Percentiles rank a stretch among this genome's conserved stretches.
These are phyloP conservation scores for Aciculoconidium aculeatum DNA, from an alignment of 805 yeast species.

Conservation along the genomic window DNA sequence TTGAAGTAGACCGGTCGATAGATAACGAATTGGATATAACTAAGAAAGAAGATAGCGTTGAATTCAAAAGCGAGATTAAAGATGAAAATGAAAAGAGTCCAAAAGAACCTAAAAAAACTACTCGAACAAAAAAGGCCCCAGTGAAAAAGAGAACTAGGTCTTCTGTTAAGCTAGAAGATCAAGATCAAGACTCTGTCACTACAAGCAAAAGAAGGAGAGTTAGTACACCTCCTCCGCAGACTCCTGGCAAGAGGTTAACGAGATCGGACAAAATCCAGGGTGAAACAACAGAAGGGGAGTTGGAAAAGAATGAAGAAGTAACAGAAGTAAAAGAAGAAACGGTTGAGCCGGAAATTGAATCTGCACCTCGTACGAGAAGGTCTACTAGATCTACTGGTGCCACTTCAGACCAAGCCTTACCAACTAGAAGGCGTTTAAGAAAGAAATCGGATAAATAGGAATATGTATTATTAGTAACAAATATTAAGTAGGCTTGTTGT, in stretches of 20 bases:
- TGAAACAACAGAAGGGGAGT: slow-evolving; percentile 6
- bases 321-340: slow-evolving; percentile 6
- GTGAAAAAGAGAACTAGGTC: slow-evolving; percentile 16
- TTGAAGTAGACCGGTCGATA: no score
- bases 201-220: slow-evolving; percentile 3
- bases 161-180: slow-evolving; percentile 13
- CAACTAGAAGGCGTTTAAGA: slow-evolving; percentile 11
- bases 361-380: slow-evolving; percentile 6
- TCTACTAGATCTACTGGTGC: slow-evolving; percentile 8
- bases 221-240: slow-evolving; percentile 8
- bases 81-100: slow-evolving; percentile 4
- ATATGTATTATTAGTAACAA: no score
- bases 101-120: slow-evolving; percentile 3
- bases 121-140: slow-evolving; percentile 10
- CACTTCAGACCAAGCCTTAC: slow-evolving; percentile 7
- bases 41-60: no score
- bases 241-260: slow-evolving; percentile 11
- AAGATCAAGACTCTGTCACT: no score
- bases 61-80: no score
- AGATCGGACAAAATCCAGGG: slow-evolving; percentile 13
- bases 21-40: no score
- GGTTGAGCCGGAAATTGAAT: slow-evolving; percentile 1
- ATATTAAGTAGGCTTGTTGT: no score
- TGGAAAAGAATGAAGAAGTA: slow-evolving; percentile 4
- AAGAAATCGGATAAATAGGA: slow-evolving; percentile 7